Evolutionary conservation across 306 rosid genomes (phyloP), one percentile per base, ranked within the genome.

Genomic region (Luffa aegyptiaca): DNA sequence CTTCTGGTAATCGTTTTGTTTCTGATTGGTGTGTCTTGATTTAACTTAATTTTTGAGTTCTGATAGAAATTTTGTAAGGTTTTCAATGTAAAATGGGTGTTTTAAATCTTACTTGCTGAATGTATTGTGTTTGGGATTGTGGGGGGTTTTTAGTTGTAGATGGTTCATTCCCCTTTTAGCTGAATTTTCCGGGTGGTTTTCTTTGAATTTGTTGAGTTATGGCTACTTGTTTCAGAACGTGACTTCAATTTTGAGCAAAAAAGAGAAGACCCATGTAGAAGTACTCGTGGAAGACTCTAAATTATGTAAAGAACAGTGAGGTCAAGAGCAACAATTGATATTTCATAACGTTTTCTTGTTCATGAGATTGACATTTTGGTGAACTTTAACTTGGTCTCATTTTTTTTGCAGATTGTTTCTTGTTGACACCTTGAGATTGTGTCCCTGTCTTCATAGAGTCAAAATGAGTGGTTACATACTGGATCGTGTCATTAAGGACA

Each of bases 401-500:
- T 74, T 41, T 41, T 21, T 48, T 14, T 48, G 57, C 41, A 51
- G 39, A 74, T 33, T 74, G 57, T 49, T 74, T 33, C 45, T 21
- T 8, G 20, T 49, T 33, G 78, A 51, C 21, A 74, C 42, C 31
- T 55, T 31, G 42, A 74, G 55, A 72, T 11, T 4, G 61, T 74
- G 14, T 51, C 33, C 20, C 78, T 44, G 78, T 51, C 26, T 73
- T 71, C 33, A 8, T 49, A 74, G 62, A 55, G 31, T 17, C 79
- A 86, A 80, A 76, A 89, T 93, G 98, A 86, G 49, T 55, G 46
- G 48, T 81, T 45, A 17, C 55, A 70, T 64, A 77, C 53, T 95
- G 88, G 97, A 87, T 75, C 72, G 9, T 75, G 83, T 82, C 80
- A 59, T 90, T 48, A 82, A 55, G 66, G 90, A 89, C 64, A 83